phyloP scores from a whole-genome alignment of 169 alveolate species.

The Plasmodium ovale region DNA sequence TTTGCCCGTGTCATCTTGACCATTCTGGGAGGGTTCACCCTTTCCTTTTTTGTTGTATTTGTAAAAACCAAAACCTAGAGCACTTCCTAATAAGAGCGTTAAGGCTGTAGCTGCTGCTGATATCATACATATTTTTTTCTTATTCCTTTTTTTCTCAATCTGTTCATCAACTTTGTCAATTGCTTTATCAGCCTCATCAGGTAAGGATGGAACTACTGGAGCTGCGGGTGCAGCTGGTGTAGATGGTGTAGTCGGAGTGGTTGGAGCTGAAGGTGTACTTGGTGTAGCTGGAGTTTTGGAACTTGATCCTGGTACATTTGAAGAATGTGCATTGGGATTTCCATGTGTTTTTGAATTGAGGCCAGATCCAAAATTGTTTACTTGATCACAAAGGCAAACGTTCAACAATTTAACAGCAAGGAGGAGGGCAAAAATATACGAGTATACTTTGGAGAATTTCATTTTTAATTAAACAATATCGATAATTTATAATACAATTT shows the following conservation, averaged over 20 bases:
- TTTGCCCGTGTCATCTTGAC: not conserved
- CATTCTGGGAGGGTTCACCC: not conserved
- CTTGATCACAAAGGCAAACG: conserved; percentile 24
- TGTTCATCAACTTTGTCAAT: conserved; percentile 32
- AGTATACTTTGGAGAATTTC: conserved; percentile 34
- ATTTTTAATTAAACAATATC: conserved; percentile 4
- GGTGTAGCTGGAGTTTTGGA: no score
- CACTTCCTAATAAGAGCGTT: conserved; percentile 29
- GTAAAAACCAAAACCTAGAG: conserved; percentile 19
- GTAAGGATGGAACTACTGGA: conserved; percentile 4
- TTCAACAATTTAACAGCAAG: conserved; percentile 29
- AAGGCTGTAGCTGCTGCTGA: conserved; percentile 29
- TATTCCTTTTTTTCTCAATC: conserved; percentile 23
- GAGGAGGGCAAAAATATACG: conserved; percentile 12
- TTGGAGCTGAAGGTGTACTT: not conserved
- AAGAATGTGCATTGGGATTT: not conserved
- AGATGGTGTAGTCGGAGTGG: conserved; percentile 1
- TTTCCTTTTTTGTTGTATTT: not conserved
- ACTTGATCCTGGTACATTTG: not conserved
- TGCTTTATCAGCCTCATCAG: conserved; percentile 19
- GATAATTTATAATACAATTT: not conserved
- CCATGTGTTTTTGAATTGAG: not conserved
- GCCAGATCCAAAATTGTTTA: not conserved
- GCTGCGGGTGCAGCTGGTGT: conserved; percentile 10
- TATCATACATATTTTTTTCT: conserved; percentile 16